Percentiles rank a stretch among this genome's conserved stretches.
Evolutionary conservation across 176 grass and related monocot species (phyloP).

Genomic region (Zoysia japonica): DNA sequence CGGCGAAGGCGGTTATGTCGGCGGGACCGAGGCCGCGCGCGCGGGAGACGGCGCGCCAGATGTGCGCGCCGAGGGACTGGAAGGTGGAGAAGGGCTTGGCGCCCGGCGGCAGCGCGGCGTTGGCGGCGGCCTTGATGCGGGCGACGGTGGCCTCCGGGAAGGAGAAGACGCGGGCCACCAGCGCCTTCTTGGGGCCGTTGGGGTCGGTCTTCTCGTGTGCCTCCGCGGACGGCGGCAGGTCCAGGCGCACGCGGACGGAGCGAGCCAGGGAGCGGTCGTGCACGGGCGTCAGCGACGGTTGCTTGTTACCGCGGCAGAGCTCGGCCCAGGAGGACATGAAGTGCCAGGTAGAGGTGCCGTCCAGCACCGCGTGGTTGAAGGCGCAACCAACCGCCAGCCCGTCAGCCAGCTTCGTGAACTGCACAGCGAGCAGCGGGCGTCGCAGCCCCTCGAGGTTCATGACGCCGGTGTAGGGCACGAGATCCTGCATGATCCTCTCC

Average conservation of each 20-base stretch:
- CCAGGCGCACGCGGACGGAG: conserved; percentile 57
- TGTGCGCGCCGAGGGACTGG: conserved; percentile 82
- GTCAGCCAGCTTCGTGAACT: conserved; percentile 90
- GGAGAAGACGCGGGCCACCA: conserved; percentile 80
- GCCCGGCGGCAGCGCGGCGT: conserved; percentile 56
- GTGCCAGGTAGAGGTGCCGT: conserved; percentile 93
- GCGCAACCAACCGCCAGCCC: conserved; percentile 85
- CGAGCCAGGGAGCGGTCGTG: conserved; percentile 66
- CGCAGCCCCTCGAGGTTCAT: conserved; percentile 94
- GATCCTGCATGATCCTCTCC: conserved; percentile 58
- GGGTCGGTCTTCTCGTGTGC: conserved; percentile 83
- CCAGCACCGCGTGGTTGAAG: conserved; percentile 97
- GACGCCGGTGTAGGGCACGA: conserved; percentile 88
- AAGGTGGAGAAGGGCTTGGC: conserved; percentile 86
- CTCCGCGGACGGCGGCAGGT: conserved; percentile 57
- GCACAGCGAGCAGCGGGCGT: conserved; percentile 76
- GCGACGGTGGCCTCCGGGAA: conserved; percentile 57
- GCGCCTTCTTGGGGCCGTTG: conserved; percentile 59
- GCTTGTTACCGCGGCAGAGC: conserved; percentile 48
- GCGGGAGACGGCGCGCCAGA: conserved; percentile 81
- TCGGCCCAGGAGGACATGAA: conserved; percentile 97
- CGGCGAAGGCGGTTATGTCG: conserved; percentile 90
- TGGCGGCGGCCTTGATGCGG: conserved; percentile 69
- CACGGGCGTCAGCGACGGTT: conserved; percentile 44
- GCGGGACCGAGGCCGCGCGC: conserved; percentile 65